Percentiles rank a stretch among this genome's conserved stretches.
These are phyloP conservation scores for Alternaria angustiovoidea DNA, from an alignment of 2,329 filamentous ascomycete genomes.

Conservation along the genomic window DNA sequence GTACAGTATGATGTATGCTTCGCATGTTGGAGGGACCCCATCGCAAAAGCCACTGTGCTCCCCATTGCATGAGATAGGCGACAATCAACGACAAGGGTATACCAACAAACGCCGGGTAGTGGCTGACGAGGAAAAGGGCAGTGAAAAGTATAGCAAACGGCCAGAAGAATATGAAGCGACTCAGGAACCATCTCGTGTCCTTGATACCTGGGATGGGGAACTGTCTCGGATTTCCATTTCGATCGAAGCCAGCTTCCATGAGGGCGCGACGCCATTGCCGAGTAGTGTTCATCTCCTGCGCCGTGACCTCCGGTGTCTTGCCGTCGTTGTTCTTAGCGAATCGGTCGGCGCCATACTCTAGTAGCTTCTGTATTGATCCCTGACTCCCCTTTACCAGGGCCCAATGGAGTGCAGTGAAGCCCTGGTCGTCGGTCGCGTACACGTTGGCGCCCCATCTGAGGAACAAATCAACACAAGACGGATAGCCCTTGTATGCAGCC, in stretches of 20 bases:
- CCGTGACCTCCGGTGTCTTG: conserved; percentile 87
- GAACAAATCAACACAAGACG: conserved; percentile 89
- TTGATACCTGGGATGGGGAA: conserved; percentile 80
- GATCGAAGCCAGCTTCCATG: conserved; percentile 82
- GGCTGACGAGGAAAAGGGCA: conserved; percentile 75
- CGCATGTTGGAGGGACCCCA: conserved; percentile 90
- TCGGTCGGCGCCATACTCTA: conserved; percentile 94
- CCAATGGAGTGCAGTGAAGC: conserved; percentile 96
- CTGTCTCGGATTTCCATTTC: conserved; percentile 75
- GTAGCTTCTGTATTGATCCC: conserved; percentile 87
- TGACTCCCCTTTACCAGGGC: conserved; percentile 91
- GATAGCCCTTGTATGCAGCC: conserved; percentile 97
- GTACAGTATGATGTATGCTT: conserved; percentile 85
- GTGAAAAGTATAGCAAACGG: conserved; percentile 80
- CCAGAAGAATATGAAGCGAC: conserved; percentile 87
- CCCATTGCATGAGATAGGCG: conserved; percentile 77
- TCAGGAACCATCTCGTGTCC: conserved; percentile 79
- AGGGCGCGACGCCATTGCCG: conserved; percentile 84
- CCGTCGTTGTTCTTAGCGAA: conserved; percentile 89
- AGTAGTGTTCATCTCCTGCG: conserved; percentile 87
- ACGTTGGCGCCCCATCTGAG: conserved; percentile 95
- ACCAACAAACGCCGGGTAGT: conserved; percentile 76
- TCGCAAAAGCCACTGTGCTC: conserved; percentile 77
- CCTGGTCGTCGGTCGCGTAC: conserved; percentile 87
- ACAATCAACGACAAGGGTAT: conserved; percentile 74